phyloP scores from a whole-genome alignment of 306 rosid genomes.

The Medicago truncatula region MtrunA17r5.0-ANR NC_053048.1:51047501-51048000 shows the following conservation, averaged over 20 bases:
- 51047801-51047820: conserved; percentile 3
- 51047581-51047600: conserved; percentile 52
- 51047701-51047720: conserved; percentile 41
- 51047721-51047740: conserved; percentile 16
- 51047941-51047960: no score
- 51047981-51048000: no score
- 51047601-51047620: conserved; percentile 46
- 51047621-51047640: conserved; percentile 35
- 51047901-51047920: no score
- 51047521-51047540: conserved; percentile 24
- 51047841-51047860: no score
- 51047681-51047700: conserved; percentile 39
- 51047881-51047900: no score
- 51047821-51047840: not conserved
- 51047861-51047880: no score
- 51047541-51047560: not conserved
- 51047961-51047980: no score
- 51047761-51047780: not conserved
- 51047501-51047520: conserved; percentile 22
- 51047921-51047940: no score
- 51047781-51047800: conserved; percentile 1
- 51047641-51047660: conserved; percentile 37
- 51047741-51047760: not conserved
- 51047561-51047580: conserved; percentile 42
- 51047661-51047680: conserved; percentile 24